Evolutionary conservation across 805 yeast genomes (phyloP), one percentile per base, ranked within the genome.

Genomic region (Teunomyces aglyptinius): DNA sequence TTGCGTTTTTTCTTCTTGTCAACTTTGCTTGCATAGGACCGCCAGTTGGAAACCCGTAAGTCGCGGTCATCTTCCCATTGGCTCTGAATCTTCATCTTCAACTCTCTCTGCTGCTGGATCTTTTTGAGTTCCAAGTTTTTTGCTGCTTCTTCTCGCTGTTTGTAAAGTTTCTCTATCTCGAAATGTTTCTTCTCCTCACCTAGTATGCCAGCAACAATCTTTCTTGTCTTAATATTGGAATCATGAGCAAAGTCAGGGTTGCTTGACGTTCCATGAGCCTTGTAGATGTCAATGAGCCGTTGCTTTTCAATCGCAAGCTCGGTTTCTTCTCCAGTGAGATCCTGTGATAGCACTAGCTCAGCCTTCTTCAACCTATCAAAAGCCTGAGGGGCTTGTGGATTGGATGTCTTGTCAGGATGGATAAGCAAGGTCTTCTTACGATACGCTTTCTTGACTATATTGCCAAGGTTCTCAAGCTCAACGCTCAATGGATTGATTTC

Each of bases 11-110:
- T 76, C 61, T 77, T 78, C 58, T 75, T 75, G 26, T 68, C 74
- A 12, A 67, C 60, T 47, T 73, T 72, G 29, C 67, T 62, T 11
- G 69, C 59, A 57, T 76, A 84, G 6, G 56, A 59, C 44, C 89
- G 63, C 90, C 90, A 85, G 55, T 71, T 80, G 6, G 63, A 59
- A 5, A 85, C 87, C 31, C 90, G 62, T 8, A 59, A 60, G 36
- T 81, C 88, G 41, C 88, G 51, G 11, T 73, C 73, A 43, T 75
- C 78, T 52, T 83, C 89, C 90, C 90, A 85, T 16, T 70, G 65
- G 41, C 67, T 59, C 32, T 73, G 76, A 53, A 72, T 59, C 50
- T 71, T 67, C 42, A 68, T 60, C 54, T 76, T 73, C 13, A 67
- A 52, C 43, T 71, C 74, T 41, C 73, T 57, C 39, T 80, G 67